Evolutionary conservation across 2,329 filamentous ascomycete species (phyloP).

Genomic region (Nemania bipapillata): DNA sequence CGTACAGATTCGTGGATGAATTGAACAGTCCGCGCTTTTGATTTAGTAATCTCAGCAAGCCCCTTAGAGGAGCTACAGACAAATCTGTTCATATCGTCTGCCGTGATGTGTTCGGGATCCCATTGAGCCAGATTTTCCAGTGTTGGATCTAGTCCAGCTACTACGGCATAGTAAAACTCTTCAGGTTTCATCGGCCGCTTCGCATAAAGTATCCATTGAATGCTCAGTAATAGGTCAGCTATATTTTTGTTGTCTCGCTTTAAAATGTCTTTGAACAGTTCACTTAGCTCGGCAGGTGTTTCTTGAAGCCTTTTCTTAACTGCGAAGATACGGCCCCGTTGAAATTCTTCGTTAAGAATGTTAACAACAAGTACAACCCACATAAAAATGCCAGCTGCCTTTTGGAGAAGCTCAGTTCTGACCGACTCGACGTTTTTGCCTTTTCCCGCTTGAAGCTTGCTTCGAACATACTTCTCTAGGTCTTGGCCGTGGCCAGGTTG

Average conservation of each 20-base stretch:
- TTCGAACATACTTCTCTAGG: conserved; percentile 30
- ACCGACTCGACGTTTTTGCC: conserved; percentile 19
- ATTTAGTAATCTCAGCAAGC: conserved; percentile 54
- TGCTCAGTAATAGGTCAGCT: conserved; percentile 22
- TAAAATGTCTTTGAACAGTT: conserved; percentile 31
- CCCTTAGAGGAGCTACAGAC: neutral
- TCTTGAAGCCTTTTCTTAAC: conserved; percentile 26
- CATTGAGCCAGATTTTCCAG: conserved; percentile 48
- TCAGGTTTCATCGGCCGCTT: neutral
- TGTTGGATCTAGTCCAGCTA: neutral
- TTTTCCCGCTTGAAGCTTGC: conserved; percentile 25
- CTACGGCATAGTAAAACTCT: neutral
- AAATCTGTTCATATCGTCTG: neutral
- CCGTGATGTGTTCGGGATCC: neutral
- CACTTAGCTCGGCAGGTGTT: conserved; percentile 26
- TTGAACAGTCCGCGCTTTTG: conserved; percentile 55
- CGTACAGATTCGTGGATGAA: conserved; percentile 66
- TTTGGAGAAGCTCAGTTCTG: conserved; percentile 25
- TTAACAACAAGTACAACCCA: conserved; percentile 35
- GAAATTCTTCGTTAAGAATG: conserved; percentile 32
- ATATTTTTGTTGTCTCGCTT: conserved; percentile 29
- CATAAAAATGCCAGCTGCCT: conserved; percentile 35
- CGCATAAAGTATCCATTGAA: conserved; percentile 34
- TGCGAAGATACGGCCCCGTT: conserved; percentile 29
- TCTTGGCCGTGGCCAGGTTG: conserved; percentile 30